Conservation (phyloP, 768 basidiomycete genomes). For the Pleurotus tuber-regium region DNA sequence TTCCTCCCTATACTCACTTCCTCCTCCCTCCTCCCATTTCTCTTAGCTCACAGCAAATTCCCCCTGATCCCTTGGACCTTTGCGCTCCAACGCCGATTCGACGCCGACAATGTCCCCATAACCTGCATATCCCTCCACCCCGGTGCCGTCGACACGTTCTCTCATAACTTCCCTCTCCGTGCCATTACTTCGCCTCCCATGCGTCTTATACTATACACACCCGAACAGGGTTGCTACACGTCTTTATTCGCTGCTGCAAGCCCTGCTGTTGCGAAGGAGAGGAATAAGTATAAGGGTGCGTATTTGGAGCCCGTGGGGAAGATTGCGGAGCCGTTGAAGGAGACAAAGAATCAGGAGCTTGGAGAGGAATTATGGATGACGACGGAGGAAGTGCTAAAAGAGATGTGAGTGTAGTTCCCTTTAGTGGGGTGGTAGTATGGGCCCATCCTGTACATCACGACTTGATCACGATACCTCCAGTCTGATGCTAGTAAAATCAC, state of each 20-base stretch:
- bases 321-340: conserved; percentile 22
- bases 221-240: conserved; percentile 33
- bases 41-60: conserved; percentile 44
- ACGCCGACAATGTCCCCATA: conserved; percentile 26
- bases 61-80: conserved; percentile 40
- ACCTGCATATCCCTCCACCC: conserved; percentile 32
- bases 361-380: conserved; percentile 36
- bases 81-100: conserved; percentile 44
- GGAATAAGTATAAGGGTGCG: conserved; percentile 32
- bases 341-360: conserved; percentile 29
- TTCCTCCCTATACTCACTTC: conserved; percentile 20
- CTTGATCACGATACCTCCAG: no score
- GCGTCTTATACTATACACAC: conserved; percentile 23
- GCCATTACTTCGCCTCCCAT: conserved; percentile 20
- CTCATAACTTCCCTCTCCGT: conserved; percentile 19
- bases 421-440: no score
- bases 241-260: conserved; percentile 40
- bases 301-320: conserved; percentile 35
- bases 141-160: conserved; percentile 31
- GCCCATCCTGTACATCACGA: no score
- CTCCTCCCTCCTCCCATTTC: neutral
- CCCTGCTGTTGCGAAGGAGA: conserved; percentile 27
- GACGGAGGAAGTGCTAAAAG: conserved; percentile 27
- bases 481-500: no score
- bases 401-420: conserved; percentile 23